Evolutionary conservation across 805 yeast genomes (phyloP), one percentile per base, ranked within the genome.

Genomic region (Cyberlindnera petersonii): DNA sequence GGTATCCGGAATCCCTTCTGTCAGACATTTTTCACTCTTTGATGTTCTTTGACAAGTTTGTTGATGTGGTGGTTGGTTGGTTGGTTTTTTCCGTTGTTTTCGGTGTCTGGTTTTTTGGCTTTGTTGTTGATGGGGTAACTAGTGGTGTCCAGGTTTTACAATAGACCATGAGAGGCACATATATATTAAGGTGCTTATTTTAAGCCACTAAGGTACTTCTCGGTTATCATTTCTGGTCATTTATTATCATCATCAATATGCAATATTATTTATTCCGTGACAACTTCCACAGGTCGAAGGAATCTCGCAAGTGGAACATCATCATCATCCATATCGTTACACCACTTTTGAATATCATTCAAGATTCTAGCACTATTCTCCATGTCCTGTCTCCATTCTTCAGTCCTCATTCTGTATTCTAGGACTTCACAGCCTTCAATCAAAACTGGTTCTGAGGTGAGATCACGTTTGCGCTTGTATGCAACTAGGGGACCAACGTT

Each of bases 371-470:
- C 65, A n/a, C 83, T 74, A 11, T 74, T 73, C 14, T 66, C 69
- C 47, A 68, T 65, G 50, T 80, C 86, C 51, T 83, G 59, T 35
- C 64, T 69, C 46, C 69, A 58, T 49, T 86, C 88, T 40, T 80
- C 82, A 33, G 72, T 66, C 42, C 74, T 67, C 65, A 86, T 69
- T 42, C 79, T 66, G 15, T 63, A 55, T 52, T 81, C 81, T 32
- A 86, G 64, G 3, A 67, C 59, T 52, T 86, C 95, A 59, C 96
- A 86, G 17, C 87, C 80, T 59, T 87, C 96, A 24, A 88, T 69
- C 27, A 87, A 58, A 5, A 88, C 70, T 3, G 31, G 18, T 18
- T 42, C 37, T 9, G 70, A 67, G 13, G 34, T 43, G 18, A 48
- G 47, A 26, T 65, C 66, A 21, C 61, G 60, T 26, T 47, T 54